Evolutionary conservation across 2,329 filamentous ascomycete species (phyloP).

Genomic region (Venturia nashicola): DNA sequence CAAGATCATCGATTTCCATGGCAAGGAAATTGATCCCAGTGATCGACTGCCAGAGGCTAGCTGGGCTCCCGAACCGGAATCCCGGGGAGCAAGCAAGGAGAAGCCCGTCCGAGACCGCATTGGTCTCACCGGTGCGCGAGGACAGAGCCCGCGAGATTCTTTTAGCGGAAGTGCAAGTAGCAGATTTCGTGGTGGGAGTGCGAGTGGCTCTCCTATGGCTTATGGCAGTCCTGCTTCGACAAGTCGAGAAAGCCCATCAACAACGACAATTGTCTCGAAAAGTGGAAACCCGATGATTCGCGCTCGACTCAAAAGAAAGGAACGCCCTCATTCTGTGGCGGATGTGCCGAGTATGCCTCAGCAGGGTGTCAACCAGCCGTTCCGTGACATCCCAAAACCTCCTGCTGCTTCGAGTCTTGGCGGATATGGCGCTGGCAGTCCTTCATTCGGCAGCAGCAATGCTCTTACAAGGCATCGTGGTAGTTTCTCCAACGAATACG

Average conservation of each 20-base stretch:
- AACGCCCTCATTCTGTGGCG: neutral
- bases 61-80: slow-evolving; percentile 66
- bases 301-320: slow-evolving; percentile 2
- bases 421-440: slow-evolving; percentile 18
- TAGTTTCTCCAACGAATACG: slow-evolving; percentile 11
- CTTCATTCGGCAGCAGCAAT: slow-evolving; percentile 9
- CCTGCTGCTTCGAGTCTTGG: slow-evolving; percentile 10
- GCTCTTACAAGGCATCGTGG: neutral
- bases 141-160: slow-evolving; percentile 13
- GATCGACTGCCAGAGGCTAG: slow-evolving; percentile 67
- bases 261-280: neutral
- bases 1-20: slow-evolving; percentile 58
- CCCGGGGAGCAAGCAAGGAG: slow-evolving; percentile 36
- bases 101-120: slow-evolving; percentile 32
- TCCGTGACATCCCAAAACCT: slow-evolving; percentile 9
- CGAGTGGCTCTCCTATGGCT: slow-evolving; percentile 1
- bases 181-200: neutral
- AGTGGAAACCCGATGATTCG: neutral
- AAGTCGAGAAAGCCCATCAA: neutral
- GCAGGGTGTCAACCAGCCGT: slow-evolving; percentile 2
- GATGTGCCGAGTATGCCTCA: neutral
- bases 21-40: slow-evolving; percentile 65
- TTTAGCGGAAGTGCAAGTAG: slow-evolving; percentile 7
- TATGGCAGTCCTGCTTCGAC: neutral
- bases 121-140: slow-evolving; percentile 39